Percentiles rank a stretch among this genome's conserved stretches.
Evolutionary conservation across 352 stramenopile genomes (phyloP).

Genomic region (Phytophthora niederhauseri): DNA sequence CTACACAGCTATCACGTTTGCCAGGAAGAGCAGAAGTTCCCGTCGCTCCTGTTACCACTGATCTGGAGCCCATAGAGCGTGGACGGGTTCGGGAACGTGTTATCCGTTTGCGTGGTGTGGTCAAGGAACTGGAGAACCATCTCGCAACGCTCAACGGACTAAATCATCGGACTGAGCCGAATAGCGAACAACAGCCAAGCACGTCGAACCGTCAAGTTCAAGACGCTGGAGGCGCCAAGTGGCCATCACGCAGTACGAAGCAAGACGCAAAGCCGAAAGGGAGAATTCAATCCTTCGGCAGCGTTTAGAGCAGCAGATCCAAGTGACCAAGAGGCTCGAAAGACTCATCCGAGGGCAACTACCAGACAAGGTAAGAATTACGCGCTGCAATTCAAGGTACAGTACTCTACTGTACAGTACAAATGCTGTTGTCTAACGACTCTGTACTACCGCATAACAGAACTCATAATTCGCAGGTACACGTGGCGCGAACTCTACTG

Average conservation of each 20-base stretch:
- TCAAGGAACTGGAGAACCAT: constrained; percentile 25
- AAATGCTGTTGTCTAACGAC: too few species aligned
- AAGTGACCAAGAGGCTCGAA: constrained; percentile 36
- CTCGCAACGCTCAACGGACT: constrained; percentile 10
- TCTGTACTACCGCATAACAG: too few species aligned
- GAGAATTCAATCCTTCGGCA: constrained; percentile 37
- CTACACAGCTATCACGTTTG: too few species aligned
- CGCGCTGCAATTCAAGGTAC: too few species aligned
- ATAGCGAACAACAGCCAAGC: not conserved
- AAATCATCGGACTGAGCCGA: not conserved
- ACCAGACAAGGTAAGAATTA: too few species aligned
- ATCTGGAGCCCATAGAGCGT: constrained; percentile 2
- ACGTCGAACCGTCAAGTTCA: not conserved
- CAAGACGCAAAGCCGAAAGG: constrained; percentile 25
- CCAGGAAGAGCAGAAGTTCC: not conserved
- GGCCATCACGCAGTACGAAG: constrained; percentile 15
- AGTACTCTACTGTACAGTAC: too few species aligned
- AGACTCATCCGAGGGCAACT: constrained; percentile 17
- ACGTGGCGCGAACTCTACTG: too few species aligned
- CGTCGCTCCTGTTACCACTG: too few species aligned
- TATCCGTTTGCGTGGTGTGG: constrained; percentile 26
- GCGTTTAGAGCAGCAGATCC: constrained; percentile 40
- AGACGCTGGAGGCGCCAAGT: constrained; percentile 5
- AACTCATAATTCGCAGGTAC: too few species aligned
- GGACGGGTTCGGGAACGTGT: constrained; percentile 37